Base-by-base conservation (phyloP, 129 eudicot species). In the Ambrosia trifida region DNA sequence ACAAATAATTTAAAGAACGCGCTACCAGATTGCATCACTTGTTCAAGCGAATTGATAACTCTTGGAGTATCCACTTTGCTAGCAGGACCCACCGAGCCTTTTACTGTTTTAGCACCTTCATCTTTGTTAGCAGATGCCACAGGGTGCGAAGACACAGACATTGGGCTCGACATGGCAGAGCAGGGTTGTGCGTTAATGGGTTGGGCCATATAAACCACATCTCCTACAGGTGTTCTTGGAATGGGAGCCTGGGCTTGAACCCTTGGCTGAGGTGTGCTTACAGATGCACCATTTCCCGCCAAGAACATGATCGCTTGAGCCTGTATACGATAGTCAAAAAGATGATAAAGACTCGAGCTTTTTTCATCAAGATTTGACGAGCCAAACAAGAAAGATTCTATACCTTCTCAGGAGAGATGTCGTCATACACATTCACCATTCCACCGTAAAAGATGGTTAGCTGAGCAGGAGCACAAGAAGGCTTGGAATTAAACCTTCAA, bases 281-380 rank as follows among this genome's bases (percentile, higher is more conserved):
- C n/a, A n/a, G 82, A 68, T 0, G 80, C 74, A 14, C 80, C 95
- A 70, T 84, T 87, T 73, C 95, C 95, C 64, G 95, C 95, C 84
- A 87, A 77, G 62, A 84, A 68, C 95, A 87, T 84, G 11, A 87
- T 87, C n/a, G 95, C 95, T 71, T 87, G 95, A 76, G 89, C 95
- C 95, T 87, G 74, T 24, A 66, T 7, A 38, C 1, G 49, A 51
- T 16, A 66, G 32, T 38, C 53, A 63, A 47, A 35, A 67, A 14
- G 9, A 53, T 8, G 64, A 47, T 65, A 47, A 78, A 64, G 44
- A 49, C 11, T 40, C 46, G 9, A 52, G 36, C 49, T 38, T 66
- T 73, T 43, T 58, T 7, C 60, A 78, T 62, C 54, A 40, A 64
- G 32, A 72, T 17, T 63, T 12, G 31, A 30, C 12, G 19, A 0